Conservation (phyloP, 345 rosid genomes). For the Camelina neglecta region DNA sequence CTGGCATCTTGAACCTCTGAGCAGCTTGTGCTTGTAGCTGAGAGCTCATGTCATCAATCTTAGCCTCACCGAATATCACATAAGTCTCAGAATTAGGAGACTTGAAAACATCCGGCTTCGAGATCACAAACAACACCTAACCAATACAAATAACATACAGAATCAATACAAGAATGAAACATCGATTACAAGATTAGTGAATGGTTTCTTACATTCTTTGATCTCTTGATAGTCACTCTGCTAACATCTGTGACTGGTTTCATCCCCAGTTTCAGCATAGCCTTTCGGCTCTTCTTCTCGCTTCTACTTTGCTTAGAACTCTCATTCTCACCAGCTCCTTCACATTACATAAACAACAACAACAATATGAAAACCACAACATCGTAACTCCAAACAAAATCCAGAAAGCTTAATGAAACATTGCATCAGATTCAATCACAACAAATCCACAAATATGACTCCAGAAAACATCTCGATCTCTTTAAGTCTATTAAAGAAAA, state of each 20-base stretch:
- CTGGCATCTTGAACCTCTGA: slow-evolving; percentile 90
- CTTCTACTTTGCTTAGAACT: slow-evolving; percentile 84
- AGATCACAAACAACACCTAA: slow-evolving; percentile 80
- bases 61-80: slow-evolving; percentile 88
- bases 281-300: slow-evolving; percentile 89
- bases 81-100: slow-evolving; percentile 87
- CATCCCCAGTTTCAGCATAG: slow-evolving; percentile 87
- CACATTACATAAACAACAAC: slow-evolving; percentile 11
- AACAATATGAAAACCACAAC: slow-evolving; percentile 14
- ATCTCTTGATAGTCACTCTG: slow-evolving; percentile 86
- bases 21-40: slow-evolving; percentile 95
- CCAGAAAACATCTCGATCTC: not conserved
- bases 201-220: slow-evolving; percentile 59
- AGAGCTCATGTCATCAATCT: slow-evolving; percentile 63
- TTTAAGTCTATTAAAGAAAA: not conserved
- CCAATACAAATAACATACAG: slow-evolving; percentile 5
- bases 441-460: slow-evolving; percentile 6
- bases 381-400: not conserved
- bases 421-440: slow-evolving; percentile 15
- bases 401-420: not conserved
- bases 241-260: slow-evolving; percentile 79
- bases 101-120: slow-evolving; percentile 92
- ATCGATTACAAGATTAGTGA: not conserved
- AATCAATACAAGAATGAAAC: not conserved
- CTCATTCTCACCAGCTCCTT: slow-evolving; percentile 66